A percentile compares a stretch with the other conserved stretches of the same genome.
Conservation (phyloP, 495 filamentous ascomycete species). For the Penicillium turbatum region DNA sequence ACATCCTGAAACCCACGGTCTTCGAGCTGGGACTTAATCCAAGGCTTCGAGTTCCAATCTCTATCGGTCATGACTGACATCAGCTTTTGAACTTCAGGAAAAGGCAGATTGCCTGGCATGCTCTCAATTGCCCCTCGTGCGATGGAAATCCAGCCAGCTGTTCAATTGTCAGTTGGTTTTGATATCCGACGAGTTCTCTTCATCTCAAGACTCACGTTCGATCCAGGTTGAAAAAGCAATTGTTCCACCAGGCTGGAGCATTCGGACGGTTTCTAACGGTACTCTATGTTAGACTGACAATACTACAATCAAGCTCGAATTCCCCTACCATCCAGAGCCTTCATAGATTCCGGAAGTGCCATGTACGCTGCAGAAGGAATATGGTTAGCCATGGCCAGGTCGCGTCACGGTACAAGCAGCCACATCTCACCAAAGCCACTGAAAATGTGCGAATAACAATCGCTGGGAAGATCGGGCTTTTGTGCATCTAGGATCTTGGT, state of each 20-base stretch:
- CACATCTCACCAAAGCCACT: conserved; percentile 32
- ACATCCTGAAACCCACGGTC: conserved; percentile 30
- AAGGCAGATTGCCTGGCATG: conserved; percentile 26
- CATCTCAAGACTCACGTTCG: conserved; percentile 21
- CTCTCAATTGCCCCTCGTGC: conserved; percentile 23
- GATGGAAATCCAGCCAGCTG: conserved; percentile 32
- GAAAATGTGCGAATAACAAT: conserved; percentile 32
- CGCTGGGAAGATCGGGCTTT: conserved; percentile 24
- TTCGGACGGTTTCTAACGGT: conserved; percentile 30
- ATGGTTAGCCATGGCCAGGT: neutral
- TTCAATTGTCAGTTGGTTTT: conserved; percentile 7
- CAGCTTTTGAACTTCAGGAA: conserved; percentile 29
- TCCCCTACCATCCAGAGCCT: conserved; percentile 31
- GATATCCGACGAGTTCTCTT: too few species aligned
- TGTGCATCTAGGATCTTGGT: conserved; percentile 34
- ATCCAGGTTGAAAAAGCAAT: conserved; percentile 37
- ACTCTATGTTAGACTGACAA: neutral
- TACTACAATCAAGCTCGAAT: neutral
- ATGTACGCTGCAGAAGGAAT: conserved; percentile 20
- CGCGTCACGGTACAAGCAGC: neutral
- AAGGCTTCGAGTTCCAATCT: conserved; percentile 29
- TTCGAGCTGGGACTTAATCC: conserved; percentile 31
- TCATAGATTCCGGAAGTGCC: conserved; percentile 21
- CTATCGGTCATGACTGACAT: conserved; percentile 17
- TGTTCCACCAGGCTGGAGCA: conserved; percentile 35